phyloP scores from a whole-genome alignment of 176 grass and related monocot genomes.

The Oropetium thomaeum region DNA sequence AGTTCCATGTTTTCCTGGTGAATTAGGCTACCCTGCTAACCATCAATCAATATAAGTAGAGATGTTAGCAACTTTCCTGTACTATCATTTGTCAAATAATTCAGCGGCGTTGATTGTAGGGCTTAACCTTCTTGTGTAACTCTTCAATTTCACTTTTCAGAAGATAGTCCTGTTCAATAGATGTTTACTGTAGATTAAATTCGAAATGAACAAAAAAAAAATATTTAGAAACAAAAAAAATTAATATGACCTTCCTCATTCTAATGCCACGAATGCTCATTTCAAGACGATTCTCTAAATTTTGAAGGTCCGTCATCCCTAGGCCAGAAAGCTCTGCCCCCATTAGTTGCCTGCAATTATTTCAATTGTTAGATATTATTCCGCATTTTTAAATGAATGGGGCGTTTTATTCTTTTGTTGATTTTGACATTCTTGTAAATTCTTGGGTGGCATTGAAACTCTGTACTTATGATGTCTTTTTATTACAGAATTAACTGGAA shows the following conservation, averaged over 20 bases:
- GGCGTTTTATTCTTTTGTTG: not conserved
- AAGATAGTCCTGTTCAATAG: slow-evolving; percentile 50
- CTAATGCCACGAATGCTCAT: slow-evolving; percentile 49
- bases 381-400: not conserved
- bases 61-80: slow-evolving; percentile 5
- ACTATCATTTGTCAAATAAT: not conserved
- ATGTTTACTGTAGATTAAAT: slow-evolving; percentile 18
- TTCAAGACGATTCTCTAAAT: slow-evolving; percentile 58
- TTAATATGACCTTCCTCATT: slow-evolving; percentile 60
- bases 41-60: slow-evolving; percentile 1
- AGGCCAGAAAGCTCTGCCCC: slow-evolving; percentile 73
- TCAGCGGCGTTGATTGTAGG: not conserved
- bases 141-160: slow-evolving; percentile 56
- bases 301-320: slow-evolving; percentile 49
- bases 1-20: slow-evolving; percentile 70
- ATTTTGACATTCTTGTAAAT: slow-evolving; percentile 4
- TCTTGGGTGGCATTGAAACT: not conserved
- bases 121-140: slow-evolving; percentile 49
- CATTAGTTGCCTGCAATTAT: slow-evolving; percentile 57
- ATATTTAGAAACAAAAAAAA: not conserved
- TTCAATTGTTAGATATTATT: not conserved
- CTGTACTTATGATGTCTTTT: slow-evolving; percentile 11
- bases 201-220: slow-evolving; percentile 16
- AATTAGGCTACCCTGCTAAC: slow-evolving; percentile 52
- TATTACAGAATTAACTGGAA: slow-evolving; percentile 36